phyloP scores from a whole-genome alignment of 768 basidiomycete species.

The Kwoniella dendrophila region DNA sequence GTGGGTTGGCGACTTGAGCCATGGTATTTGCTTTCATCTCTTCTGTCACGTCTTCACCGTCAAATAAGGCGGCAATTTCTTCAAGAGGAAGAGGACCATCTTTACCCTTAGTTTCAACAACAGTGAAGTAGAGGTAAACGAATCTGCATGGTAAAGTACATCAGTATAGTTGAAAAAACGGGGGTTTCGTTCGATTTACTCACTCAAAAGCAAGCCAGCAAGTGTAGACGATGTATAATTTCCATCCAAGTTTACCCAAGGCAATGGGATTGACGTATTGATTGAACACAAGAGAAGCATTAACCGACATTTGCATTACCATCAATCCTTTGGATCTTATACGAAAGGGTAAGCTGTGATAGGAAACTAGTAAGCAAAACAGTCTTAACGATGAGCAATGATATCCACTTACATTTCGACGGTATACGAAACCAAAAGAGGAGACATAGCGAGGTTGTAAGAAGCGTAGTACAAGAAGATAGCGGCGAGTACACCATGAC shows the following conservation, averaged over 20 bases:
- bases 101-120: constrained; percentile 39
- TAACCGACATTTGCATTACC: constrained; percentile 35
- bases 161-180: background rate
- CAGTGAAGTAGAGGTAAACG: constrained; percentile 33
- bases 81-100: constrained; percentile 33
- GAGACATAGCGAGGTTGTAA: constrained; percentile 45
- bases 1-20: background rate
- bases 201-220: constrained; percentile 27
- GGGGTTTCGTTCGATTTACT: constrained; percentile 1
- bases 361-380: no score
- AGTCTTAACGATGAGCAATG: background rate
- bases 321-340: constrained; percentile 44
- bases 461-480: constrained; percentile 52
- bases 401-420: constrained; percentile 36
- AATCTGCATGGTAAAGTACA: constrained; percentile 9
- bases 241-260: constrained; percentile 41
- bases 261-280: constrained; percentile 51
- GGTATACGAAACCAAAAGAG: constrained; percentile 42
- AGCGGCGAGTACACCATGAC: constrained; percentile 47
- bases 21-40: background rate
- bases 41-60: constrained; percentile 17
- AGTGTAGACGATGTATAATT: constrained; percentile 37
- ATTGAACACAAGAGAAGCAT: constrained; percentile 37
- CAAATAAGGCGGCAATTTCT: constrained; percentile 36
- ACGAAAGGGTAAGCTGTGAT: constrained; percentile 36